Percentiles rank a stretch among this genome's conserved stretches.
Conservation (phyloP, 495 filamentous ascomycete species). For the Aspergillus biplanus region DNA sequence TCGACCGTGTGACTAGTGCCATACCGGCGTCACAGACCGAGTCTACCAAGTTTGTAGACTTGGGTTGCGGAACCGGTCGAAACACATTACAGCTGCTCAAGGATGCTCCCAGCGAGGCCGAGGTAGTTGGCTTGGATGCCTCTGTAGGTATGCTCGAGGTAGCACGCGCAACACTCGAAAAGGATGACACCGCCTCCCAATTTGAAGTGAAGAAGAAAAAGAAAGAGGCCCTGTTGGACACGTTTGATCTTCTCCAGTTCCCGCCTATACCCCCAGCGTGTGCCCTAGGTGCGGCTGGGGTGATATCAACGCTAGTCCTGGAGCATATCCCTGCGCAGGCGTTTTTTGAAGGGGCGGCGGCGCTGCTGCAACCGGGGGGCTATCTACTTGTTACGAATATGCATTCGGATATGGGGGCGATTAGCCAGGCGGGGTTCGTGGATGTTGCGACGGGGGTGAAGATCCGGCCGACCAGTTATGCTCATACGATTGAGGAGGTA, state of each 20-base stretch:
- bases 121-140: conserved; percentile 54
- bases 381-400: conserved; percentile 71
- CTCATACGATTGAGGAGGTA: conserved; percentile 58
- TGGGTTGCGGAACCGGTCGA: conserved; percentile 73
- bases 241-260: conserved; percentile 39
- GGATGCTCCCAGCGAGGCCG: conserved; percentile 25
- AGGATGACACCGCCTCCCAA: background rate
- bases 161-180: conserved; percentile 40
- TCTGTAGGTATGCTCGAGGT: conserved; percentile 59
- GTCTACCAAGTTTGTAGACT: conserved; percentile 52
- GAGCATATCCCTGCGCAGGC: conserved; percentile 64
- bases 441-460: conserved; percentile 59
- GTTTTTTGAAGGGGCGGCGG: conserved; percentile 59
- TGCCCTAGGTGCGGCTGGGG: conserved; percentile 37
- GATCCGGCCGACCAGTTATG: conserved; percentile 65
- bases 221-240: conserved; percentile 22
- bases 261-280: conserved; percentile 24
- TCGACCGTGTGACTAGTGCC: conserved; percentile 36
- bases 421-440: conserved; percentile 70
- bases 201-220: background rate
- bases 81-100: conserved; percentile 63
- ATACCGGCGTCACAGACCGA: conserved; percentile 19
- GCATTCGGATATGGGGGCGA: conserved; percentile 69
- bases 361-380: conserved; percentile 53
- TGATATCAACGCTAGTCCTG: conserved; percentile 69